A percentile compares a stretch with the other conserved stretches of the same genome.
Evolutionary conservation across 768 basidiomycete genomes (phyloP).

Genomic region (Mycena olivaceomarginata): DNA sequence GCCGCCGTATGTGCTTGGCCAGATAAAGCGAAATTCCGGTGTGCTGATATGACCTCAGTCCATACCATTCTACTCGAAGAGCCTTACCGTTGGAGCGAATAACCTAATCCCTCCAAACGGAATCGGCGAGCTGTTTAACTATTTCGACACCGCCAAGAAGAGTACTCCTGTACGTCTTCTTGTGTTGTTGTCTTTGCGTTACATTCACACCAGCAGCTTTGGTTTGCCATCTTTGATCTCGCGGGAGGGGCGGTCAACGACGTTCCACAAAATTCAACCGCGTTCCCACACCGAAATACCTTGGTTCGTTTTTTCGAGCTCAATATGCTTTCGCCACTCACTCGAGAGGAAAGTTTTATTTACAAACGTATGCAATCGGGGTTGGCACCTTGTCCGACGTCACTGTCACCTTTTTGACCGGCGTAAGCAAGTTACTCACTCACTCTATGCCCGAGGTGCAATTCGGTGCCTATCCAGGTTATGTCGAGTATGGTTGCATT

Average conservation of each 20-base stretch:
- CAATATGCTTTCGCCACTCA: not conserved
- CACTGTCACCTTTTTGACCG: conserved; percentile 21
- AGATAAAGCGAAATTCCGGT: not conserved
- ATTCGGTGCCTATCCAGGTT: conserved; percentile 43
- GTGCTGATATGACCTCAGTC: conserved; percentile 14
- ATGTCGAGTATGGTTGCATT: conserved; percentile 39
- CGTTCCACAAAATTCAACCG: conserved; percentile 38
- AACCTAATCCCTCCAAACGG: conserved; percentile 36
- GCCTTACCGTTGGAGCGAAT: conserved; percentile 33
- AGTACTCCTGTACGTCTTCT: conserved; percentile 31
- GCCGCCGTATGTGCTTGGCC: conserved; percentile 18
- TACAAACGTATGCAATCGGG: conserved; percentile 41
- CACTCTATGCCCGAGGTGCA: conserved; percentile 33
- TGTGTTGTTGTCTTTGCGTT: not conserved
- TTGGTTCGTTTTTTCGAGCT: not conserved
- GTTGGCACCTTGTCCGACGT: conserved; percentile 18
- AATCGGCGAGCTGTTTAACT: conserved; percentile 37
- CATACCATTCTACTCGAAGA: conserved; percentile 44
- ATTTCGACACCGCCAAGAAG: conserved; percentile 34
- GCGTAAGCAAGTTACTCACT: conserved; percentile 24
- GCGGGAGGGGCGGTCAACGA: conserved; percentile 41
- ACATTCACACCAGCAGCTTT: conserved; percentile 15
- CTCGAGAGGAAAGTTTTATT: conserved; percentile 25
- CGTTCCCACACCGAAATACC: conserved; percentile 41
- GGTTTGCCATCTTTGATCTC: conserved; percentile 44